A percentile compares a stretch with the other conserved stretches of the same genome.
phyloP scores from a whole-genome alignment of 805 yeast genomes.

The Metschnikowia vanudenii region DNA sequence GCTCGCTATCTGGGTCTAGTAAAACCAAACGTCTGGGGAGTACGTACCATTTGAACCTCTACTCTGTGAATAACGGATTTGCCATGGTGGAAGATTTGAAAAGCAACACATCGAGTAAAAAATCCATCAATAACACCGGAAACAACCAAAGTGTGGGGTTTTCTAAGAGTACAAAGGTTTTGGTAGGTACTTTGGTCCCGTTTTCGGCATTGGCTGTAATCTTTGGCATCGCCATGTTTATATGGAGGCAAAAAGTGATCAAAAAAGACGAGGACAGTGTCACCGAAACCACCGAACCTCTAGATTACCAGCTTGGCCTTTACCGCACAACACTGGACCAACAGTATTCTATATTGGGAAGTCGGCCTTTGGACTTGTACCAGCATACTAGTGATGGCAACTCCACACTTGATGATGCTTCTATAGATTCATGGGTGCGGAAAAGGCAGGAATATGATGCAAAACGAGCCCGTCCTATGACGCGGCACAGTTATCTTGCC shows the following conservation, averaged over 20 bases:
- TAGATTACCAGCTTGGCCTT: slow-evolving; percentile 20
- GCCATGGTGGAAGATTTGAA: slow-evolving; percentile 28
- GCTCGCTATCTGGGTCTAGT: slow-evolving; percentile 4
- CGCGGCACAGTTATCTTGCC: slow-evolving; percentile 28
- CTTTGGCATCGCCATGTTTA: slow-evolving; percentile 3
- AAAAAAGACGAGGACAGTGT: slow-evolving; percentile 7
- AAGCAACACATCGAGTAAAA: slow-evolving; percentile 19
- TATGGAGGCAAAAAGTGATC: slow-evolving; percentile 11
- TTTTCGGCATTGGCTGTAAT: slow-evolving; percentile 22
- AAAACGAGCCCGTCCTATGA: slow-evolving; percentile 9
- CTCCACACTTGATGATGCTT: slow-evolving; percentile 44
- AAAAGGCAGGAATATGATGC: slow-evolving; percentile 48
- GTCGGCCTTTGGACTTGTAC: slow-evolving; percentile 15
- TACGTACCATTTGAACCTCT: slow-evolving; percentile 39
- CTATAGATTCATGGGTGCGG: slow-evolving; percentile 52
- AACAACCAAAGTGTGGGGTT: slow-evolving; percentile 23
- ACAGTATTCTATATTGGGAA: slow-evolving; percentile 11
- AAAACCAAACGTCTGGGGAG: slow-evolving; percentile 4
- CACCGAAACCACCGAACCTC: slow-evolving; percentile 11
- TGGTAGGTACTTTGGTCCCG: slow-evolving; percentile 41
- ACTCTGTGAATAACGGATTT: slow-evolving; percentile 36
- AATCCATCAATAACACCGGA: slow-evolving; percentile 8
- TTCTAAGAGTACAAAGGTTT: slow-evolving; percentile 25
- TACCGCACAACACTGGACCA: slow-evolving; percentile 19
- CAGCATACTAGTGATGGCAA: slow-evolving; percentile 27